Evolutionary conservation across 1,139 yeast genomes (phyloP).

Genomic region (Candida pseudocylindracea): DNA sequence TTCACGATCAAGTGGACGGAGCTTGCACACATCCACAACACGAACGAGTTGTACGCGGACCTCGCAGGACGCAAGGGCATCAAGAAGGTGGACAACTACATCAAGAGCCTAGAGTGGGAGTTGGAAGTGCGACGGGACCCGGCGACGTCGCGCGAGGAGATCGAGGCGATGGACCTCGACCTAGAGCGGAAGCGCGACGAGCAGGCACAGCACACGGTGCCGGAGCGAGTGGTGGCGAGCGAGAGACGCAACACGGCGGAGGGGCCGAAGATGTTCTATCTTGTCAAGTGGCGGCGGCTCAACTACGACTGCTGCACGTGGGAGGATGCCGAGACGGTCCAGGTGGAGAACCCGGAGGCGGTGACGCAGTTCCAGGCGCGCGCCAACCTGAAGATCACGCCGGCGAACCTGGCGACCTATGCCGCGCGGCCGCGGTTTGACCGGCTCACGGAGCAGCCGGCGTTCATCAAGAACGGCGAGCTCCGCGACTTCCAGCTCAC

Average conservation of each 20-base stretch:
- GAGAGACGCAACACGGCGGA: slow-evolving; percentile 49
- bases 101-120: slow-evolving; percentile 41
- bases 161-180: slow-evolving; percentile 85
- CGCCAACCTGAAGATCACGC: slow-evolving; percentile 64
- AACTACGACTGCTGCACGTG: slow-evolving; percentile 94
- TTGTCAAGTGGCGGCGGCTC: slow-evolving; percentile 83
- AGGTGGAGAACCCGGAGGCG: slow-evolving; percentile 61
- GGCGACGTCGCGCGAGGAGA: slow-evolving; percentile 64
- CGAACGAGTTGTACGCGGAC: slow-evolving; percentile 65
- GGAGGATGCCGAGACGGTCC: slow-evolving; percentile 86
- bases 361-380: slow-evolving; percentile 72
- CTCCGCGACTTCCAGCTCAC: slow-evolving; percentile 93
- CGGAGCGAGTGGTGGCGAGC: slow-evolving; percentile 78
- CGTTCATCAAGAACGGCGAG: slow-evolving; percentile 78
- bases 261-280: slow-evolving; percentile 48
- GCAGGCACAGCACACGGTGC: slow-evolving; percentile 61
- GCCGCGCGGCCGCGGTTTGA: slow-evolving; percentile 71
- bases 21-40: slow-evolving; percentile 78
- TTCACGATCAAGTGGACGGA: slow-evolving; percentile 75
- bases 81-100: slow-evolving; percentile 78
- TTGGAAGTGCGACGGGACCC: slow-evolving; percentile 62
- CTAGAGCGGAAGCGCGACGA: slow-evolving; percentile 70
- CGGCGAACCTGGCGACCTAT: slow-evolving; percentile 60
- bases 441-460: slow-evolving; percentile 70
- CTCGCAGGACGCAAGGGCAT: slow-evolving; percentile 44